These are phyloP conservation scores for Nelumbo lutea DNA, from an alignment of 164 flowering plant species.

Conservation along the genomic window DNA sequence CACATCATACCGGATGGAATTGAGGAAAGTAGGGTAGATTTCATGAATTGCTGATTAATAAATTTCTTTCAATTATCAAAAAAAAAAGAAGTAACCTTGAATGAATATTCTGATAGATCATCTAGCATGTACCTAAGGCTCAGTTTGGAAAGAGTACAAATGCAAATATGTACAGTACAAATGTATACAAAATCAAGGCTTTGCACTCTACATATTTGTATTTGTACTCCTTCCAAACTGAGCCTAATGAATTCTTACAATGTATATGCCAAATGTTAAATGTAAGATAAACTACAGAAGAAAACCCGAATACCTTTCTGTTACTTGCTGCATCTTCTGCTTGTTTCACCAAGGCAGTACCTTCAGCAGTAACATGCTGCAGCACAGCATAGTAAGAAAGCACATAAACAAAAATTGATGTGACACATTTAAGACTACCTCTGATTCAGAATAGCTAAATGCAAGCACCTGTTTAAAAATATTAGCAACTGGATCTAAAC, in stretches of 20 bases:
- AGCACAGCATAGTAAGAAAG: background rate
- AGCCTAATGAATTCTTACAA: background rate
- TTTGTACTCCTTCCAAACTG: too few relatives aligned
- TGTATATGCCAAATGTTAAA: background rate
- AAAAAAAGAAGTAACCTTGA: too few relatives aligned
- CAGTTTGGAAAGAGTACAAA: too few relatives aligned
- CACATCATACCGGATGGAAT: too few relatives aligned
- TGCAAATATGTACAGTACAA: too few relatives aligned
- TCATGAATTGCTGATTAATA: too few relatives aligned
- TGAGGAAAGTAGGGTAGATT: too few relatives aligned
- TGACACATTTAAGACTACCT: background rate
- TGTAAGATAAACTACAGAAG: background rate
- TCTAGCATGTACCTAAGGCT: too few relatives aligned
- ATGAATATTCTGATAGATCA: too few relatives aligned
- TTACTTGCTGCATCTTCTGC: constrained; percentile 29
- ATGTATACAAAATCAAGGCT: too few relatives aligned
- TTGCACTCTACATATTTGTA: too few relatives aligned
- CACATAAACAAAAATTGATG: background rate
- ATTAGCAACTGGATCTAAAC: constrained; percentile 53
- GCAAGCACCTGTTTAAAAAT: constrained; percentile 65
- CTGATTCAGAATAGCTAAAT: background rate
- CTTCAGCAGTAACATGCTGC: constrained; percentile 74
- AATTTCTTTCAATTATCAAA: too few relatives aligned
- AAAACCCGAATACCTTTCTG: constrained; percentile 1
- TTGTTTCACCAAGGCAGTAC: constrained; percentile 31